Evolutionary conservation across 352 stramenopile species (phyloP).

Genomic region (Hyphochytrium catenoides): DNA sequence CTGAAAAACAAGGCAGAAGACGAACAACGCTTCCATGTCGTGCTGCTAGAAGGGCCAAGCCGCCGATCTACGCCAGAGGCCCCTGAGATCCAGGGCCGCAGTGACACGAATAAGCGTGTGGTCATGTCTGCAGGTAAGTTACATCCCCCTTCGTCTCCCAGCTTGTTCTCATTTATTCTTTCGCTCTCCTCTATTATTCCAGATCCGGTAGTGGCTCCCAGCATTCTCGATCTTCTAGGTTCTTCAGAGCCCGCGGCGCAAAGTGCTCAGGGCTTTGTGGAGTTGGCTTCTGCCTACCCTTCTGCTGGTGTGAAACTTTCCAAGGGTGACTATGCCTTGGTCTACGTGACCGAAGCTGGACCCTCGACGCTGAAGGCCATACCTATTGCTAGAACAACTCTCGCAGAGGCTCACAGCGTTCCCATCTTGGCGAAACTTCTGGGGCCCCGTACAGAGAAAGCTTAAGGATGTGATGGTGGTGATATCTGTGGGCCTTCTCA

Average conservation of each 20-base stretch:
- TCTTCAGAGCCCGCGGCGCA: conserved; percentile 14
- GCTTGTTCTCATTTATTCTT: not conserved
- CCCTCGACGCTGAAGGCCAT: conserved; percentile 55
- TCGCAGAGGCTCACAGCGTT: too few species aligned
- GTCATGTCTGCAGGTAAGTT: conserved; percentile 40
- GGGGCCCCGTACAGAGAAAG: too few species aligned
- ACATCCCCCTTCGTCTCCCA: not conserved
- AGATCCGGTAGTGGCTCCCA: conserved; percentile 8
- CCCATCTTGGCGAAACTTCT: too few species aligned
- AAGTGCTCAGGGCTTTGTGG: conserved; percentile 21
- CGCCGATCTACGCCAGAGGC: conserved; percentile 38
- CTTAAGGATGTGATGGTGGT: too few species aligned
- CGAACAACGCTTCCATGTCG: conserved; percentile 69
- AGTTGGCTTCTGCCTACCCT: conserved; percentile 2
- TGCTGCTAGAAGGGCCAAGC: conserved; percentile 84
- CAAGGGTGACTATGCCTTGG: conserved; percentile 52
- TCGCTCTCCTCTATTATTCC: not conserved
- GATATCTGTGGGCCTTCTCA: too few species aligned
- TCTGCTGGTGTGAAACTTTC: conserved; percentile 14
- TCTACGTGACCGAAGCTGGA: conserved; percentile 41
- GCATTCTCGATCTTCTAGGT: conserved; percentile 22
- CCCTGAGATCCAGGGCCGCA: conserved; percentile 52
- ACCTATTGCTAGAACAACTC: conserved; percentile 35
- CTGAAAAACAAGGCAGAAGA: conserved; percentile 71
- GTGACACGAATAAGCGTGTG: conserved; percentile 64